A percentile compares a stretch with the other conserved stretches of the same genome.
Evolutionary conservation across 2,329 filamentous ascomycete species (phyloP).

Genomic region (Pyricularia sp.): DNA sequence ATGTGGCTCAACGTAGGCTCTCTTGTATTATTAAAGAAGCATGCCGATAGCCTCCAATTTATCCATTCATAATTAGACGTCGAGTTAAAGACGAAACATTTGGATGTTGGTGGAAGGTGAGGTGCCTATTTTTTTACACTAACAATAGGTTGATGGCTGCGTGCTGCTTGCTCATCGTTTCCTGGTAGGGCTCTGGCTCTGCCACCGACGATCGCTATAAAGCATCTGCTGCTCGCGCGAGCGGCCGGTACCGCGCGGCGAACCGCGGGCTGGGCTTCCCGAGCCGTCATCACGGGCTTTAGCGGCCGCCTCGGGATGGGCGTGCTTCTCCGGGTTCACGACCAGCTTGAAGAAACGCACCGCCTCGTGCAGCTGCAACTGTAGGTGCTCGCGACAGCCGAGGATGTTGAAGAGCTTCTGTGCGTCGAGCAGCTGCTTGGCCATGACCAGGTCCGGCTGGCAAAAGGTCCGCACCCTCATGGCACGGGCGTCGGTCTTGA

Average conservation of each 20-base stretch:
- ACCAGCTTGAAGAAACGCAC: constrained; percentile 45
- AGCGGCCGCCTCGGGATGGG: constrained; percentile 1
- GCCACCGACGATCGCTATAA: neutral
- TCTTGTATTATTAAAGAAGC: neutral
- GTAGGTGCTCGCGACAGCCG: constrained; percentile 31
- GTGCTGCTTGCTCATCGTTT: neutral
- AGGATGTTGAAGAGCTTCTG: constrained; percentile 41
- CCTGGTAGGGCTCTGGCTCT: neutral
- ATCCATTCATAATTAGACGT: neutral
- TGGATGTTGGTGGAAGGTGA: neutral
- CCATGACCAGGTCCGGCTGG: constrained; percentile 47
- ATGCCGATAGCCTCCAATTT: neutral
- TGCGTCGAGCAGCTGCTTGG: constrained; percentile 46
- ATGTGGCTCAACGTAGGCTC: too few relatives aligned
- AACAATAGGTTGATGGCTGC: neutral
- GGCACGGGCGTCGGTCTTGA: constrained; percentile 41
- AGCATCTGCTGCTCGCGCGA: neutral
- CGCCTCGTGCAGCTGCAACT: constrained; percentile 38
- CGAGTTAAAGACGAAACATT: neutral
- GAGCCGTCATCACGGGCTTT: neutral
- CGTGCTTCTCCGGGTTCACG: constrained; percentile 33
- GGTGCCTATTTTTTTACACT: neutral
- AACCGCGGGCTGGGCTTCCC: neutral
- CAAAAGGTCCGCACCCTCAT: constrained; percentile 47
- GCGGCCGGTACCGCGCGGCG: too few relatives aligned